phyloP scores from a whole-genome alignment of 177 flowering plant genomes.

The Tripterygium wilfordii region DNA sequence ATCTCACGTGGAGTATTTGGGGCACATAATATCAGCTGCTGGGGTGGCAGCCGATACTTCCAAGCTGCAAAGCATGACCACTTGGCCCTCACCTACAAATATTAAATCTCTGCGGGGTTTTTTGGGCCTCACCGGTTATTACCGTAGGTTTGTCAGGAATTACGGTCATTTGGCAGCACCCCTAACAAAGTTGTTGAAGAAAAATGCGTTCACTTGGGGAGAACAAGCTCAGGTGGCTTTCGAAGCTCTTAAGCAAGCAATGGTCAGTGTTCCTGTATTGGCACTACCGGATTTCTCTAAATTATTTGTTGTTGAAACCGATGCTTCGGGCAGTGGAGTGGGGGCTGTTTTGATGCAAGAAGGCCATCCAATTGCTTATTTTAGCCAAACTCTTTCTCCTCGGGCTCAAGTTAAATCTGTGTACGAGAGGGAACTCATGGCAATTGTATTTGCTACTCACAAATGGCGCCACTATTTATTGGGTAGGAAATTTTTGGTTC shows the following conservation, averaged over 20 bases:
- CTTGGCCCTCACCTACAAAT: not conserved
- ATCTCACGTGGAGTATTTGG: not conserved
- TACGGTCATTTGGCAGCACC: not conserved
- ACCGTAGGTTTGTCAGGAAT: not conserved
- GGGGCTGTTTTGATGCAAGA: conserved; percentile 3
- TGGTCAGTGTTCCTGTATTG: not conserved
- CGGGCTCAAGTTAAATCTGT: not conserved
- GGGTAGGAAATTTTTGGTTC: not conserved
- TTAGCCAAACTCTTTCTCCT: not conserved
- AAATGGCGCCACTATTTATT: conserved; percentile 1
- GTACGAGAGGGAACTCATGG: conserved; percentile 4
- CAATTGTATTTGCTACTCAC: not conserved
- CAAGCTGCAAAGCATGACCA: not conserved
- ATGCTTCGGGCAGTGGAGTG: not conserved
- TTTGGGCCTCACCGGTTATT: conserved; percentile 8
- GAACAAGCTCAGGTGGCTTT: not conserved
- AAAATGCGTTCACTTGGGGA: not conserved
- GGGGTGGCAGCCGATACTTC: not conserved
- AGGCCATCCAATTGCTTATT: conserved; percentile 2
- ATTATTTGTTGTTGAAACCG: not conserved
- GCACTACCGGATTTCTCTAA: not conserved
- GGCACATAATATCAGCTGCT: not conserved
- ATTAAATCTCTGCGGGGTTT: not conserved
- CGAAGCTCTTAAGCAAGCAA: not conserved
- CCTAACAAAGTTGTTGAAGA: not conserved